Base-by-base conservation (phyloP, 2,329 filamentous ascomycete genomes). In the Ophiostoma piceae region DNA sequence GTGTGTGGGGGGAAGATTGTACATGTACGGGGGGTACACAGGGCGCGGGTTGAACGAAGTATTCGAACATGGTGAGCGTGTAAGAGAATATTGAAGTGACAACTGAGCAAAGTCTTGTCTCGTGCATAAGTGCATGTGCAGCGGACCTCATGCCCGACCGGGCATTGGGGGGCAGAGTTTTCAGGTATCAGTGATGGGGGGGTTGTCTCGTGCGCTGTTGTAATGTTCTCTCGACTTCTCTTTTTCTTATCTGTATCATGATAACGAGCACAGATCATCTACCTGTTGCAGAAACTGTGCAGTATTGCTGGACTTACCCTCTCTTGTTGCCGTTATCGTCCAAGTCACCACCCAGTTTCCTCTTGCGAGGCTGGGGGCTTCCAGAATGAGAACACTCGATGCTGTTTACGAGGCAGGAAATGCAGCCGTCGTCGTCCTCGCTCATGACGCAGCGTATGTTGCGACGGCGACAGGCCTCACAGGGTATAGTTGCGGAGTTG, bases 301-400 rank as follows among this genome's bases (percentile, higher is more conserved):
- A 35, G 35, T 19, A n/a, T n/a, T 47, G 43, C 19, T 47, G 57
- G 11, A 68, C 72, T 69, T 71, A 92, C 90, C 89, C 90, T 84
- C 89, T 86, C 80, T 91, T 91, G 76, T 82, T 80, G 16, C 57
- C 57, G 73, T 82, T 84, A 73, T 89, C 87, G 73, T 88, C 85
- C 71, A 83, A 81, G 75, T 88, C 85, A 76, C 87, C 84, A 79
- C 89, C 87, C 73, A 92, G 81, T 82, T 94, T 94, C 77, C 92
- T 86, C 82, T 95, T 95, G 75, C 92, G 87, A 70, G 90, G 88
- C 76, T 89, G 88, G 32, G 91, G 91, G 78, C 90, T 92, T 74
- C 90, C 88, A 67, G 89, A 84, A 77, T 94, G 88, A 62, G 92
- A 94, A 79, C 92, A 95, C 74, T 92, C 89, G 77, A 91, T 87